Evolutionary conservation across 1,284 basidiomycete genomes (phyloP).

Genomic region (Cryptococcus sp.): DNA sequence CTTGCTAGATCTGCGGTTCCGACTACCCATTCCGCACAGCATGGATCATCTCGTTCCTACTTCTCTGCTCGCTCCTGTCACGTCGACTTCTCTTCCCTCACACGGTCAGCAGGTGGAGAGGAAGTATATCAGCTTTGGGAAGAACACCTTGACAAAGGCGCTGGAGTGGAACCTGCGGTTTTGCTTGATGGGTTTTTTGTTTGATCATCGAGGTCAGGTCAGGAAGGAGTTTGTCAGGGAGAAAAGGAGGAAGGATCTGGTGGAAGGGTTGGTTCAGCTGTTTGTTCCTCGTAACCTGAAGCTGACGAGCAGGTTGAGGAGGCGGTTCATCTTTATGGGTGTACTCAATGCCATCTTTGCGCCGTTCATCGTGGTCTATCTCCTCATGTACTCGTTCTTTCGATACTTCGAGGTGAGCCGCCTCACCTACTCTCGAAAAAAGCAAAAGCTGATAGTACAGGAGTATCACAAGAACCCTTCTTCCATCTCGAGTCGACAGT

Average conservation of each 20-base stretch:
- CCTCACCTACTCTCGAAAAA: too few relatives aligned
- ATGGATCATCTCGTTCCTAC: constrained; percentile 33
- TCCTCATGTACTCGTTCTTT: constrained; percentile 98
- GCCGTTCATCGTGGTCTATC: constrained; percentile 95
- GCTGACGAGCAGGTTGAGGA: constrained; percentile 56
- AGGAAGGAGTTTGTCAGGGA: constrained; percentile 84
- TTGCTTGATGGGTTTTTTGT: constrained; percentile 89
- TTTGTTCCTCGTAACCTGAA: background rate
- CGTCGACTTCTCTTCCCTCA: constrained; percentile 23
- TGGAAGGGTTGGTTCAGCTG: constrained; percentile 65
- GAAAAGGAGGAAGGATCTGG: constrained; percentile 67
- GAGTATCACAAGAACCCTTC: constrained; percentile 99
- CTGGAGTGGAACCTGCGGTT: constrained; percentile 95
- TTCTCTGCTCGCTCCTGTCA: constrained; percentile 21
- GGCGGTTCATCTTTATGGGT: constrained; percentile 93
- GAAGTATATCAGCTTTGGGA: constrained; percentile 40
- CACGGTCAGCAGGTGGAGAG: constrained; percentile 12
- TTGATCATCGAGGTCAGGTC: constrained; percentile 79
- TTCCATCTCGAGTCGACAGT: constrained; percentile 81
- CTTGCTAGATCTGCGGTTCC: constrained; percentile 73
- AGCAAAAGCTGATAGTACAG: constrained; percentile 48
- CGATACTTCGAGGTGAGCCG: constrained; percentile 89
- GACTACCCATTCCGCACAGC: constrained; percentile 59
- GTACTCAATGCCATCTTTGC: constrained; percentile 90
- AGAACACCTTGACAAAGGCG: constrained; percentile 64